Conservation (phyloP, 2,329 filamentous ascomycete genomes). For the Colletotrichum scovillei region DNA sequence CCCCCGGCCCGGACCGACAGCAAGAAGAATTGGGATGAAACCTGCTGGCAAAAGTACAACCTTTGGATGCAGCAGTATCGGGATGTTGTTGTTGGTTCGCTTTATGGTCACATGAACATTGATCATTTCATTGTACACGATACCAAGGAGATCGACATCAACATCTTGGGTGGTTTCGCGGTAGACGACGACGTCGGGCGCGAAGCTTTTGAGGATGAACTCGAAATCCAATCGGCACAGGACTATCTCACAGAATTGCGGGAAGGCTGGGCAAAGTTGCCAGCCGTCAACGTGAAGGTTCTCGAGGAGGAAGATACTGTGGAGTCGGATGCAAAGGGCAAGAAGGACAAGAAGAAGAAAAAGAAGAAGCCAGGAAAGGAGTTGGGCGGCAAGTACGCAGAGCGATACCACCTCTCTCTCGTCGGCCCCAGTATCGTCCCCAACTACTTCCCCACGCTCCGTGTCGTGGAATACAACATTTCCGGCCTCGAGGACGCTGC, state of each 20-base stretch:
- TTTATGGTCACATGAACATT: slow-evolving; percentile 98
- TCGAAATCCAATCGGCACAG: slow-evolving; percentile 74
- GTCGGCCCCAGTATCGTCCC: slow-evolving; percentile 91
- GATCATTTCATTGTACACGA: slow-evolving; percentile 97
- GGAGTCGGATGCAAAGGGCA: slow-evolving; percentile 42
- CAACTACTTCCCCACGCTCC: slow-evolving; percentile 89
- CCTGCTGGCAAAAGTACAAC: slow-evolving; percentile 97
- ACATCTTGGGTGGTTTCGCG: slow-evolving; percentile 48
- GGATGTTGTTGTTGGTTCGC: slow-evolving; percentile 82
- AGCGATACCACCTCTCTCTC: slow-evolving; percentile 85
- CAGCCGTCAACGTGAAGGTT: slow-evolving; percentile 56
- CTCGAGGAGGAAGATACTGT: slow-evolving; percentile 35
- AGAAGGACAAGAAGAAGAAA: slow-evolving; percentile 50
- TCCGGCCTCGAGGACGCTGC: slow-evolving; percentile 73
- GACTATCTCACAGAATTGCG: slow-evolving; percentile 86
- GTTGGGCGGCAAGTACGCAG: slow-evolving; percentile 84
- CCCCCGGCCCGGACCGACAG: slow-evolving; percentile 87
- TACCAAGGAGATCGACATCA: slow-evolving; percentile 77
- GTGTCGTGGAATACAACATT: slow-evolving; percentile 96
- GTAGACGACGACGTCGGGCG: slow-evolving; percentile 43
- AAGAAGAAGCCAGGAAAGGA: slow-evolving; percentile 59
- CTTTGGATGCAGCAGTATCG: slow-evolving; percentile 91
- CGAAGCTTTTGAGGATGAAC: slow-evolving; percentile 58
- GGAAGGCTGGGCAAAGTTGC: slow-evolving; percentile 80
- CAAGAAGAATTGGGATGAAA: slow-evolving; percentile 94